Conservation (phyloP, 1,284 basidiomycete genomes). For the Serendipita sp. region DNA sequence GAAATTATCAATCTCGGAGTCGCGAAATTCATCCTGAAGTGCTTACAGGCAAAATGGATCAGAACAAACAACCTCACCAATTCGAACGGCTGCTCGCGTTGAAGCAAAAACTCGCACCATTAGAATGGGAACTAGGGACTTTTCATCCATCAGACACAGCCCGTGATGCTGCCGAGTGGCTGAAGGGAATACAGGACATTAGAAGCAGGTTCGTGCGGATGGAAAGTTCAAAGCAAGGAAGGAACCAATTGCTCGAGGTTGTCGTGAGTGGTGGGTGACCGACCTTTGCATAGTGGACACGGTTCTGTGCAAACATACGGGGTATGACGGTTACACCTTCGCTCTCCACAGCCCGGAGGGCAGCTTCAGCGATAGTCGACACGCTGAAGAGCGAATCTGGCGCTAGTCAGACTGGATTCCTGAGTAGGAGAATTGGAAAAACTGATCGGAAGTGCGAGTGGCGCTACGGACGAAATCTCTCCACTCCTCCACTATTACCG, state of each 20-base stretch:
- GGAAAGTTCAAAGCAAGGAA: conserved; percentile 45
- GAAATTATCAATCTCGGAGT: too few species aligned
- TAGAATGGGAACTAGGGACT: conserved; percentile 57
- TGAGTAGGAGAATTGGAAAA: conserved; percentile 70
- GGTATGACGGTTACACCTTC: not conserved
- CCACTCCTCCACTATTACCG: conserved; percentile 66
- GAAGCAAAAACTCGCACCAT: conserved; percentile 45
- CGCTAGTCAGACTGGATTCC: conserved; percentile 57
- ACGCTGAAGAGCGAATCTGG: conserved; percentile 3
- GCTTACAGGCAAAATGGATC: conserved; percentile 18
- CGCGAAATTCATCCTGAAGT: too few species aligned
- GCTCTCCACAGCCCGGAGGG: not conserved
- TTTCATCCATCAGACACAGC: conserved; percentile 30
- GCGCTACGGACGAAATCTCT: conserved; percentile 57
- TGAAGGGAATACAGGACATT: conserved; percentile 60
- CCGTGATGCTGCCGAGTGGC: conserved; percentile 57
- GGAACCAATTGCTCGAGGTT: conserved; percentile 47
- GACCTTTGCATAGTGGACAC: not conserved
- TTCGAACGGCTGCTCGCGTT: conserved; percentile 46
- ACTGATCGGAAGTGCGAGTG: conserved; percentile 58
- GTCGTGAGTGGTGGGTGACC: conserved; percentile 30
- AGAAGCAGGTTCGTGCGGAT: conserved; percentile 52
- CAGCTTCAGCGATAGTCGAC: not conserved
- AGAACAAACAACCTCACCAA: conserved; percentile 26
- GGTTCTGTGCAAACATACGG: not conserved